Base-by-base conservation (phyloP, 257 asterid species). In the Linderniella brevidens region DNA sequence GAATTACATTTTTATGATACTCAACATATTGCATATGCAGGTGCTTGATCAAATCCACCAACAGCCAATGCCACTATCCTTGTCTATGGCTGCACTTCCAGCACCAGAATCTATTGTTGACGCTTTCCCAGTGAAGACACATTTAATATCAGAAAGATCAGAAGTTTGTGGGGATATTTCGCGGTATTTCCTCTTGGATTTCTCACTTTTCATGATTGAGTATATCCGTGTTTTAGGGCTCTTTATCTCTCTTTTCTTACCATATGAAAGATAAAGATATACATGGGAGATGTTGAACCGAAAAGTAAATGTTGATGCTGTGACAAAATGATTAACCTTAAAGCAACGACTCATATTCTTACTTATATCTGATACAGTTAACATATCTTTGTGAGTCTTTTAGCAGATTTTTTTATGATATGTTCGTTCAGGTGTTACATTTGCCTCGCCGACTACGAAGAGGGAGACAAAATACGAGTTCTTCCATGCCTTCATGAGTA, bases 21-120 rank as follows among this genome's bases (percentile, higher is more conserved):
- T n/a, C n/a, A 45, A 13, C 29, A 46, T 46, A 15, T 40, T 46
- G 11, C 53, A 15, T 48, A 19, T 68, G 42, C 74, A 87, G 97
- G 92, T 87, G 44, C 76, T 83, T 60, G 97, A 87, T 68, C 95
- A 83, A 76, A 78, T 83, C 54, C 97, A 87, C 62, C 77, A 78
- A 41, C 95, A 87, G 61, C 95, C 95, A 8, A 61, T 74, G 82
- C 61, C 95, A 1, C 64, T 68, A 64, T 69, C 97, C 69, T 58
- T 75, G 68, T 74, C 93, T 15, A 57, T 65, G 69, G 73, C 69
- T 60, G 71, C 95, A 59, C 77, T 68, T 64, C 95, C 97, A 11
- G 97, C 97, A 59, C 88, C 84, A 16, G 92, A 83, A 58, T 70
- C 95, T 14, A 75, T 82, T 64, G 97, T 87, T 20, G 78, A 87